Evolutionary conservation across 345 rosid species (phyloP).

Genomic region (Murraya koenigii): DNA sequence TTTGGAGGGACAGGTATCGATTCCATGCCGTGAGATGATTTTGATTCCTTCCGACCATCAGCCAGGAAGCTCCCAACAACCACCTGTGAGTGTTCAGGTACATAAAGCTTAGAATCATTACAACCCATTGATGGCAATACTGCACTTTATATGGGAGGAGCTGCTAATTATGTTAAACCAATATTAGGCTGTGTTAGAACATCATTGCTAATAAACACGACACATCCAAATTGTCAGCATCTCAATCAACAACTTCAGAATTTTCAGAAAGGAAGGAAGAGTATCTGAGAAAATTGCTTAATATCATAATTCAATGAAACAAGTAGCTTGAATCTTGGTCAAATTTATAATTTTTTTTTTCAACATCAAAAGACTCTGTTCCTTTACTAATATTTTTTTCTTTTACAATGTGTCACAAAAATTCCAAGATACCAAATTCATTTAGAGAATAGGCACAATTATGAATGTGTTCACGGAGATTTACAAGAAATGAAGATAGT

Average conservation of each 20-base stretch:
- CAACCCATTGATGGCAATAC: background rate
- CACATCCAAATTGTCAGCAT: background rate
- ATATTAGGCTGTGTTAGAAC: background rate
- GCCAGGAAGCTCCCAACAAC: conserved; percentile 66
- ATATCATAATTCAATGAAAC: background rate
- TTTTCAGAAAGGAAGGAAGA: background rate
- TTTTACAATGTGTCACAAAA: background rate
- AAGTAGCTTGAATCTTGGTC: background rate
- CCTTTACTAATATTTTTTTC: background rate
- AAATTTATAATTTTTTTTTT: too few relatives aligned
- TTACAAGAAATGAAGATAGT: background rate
- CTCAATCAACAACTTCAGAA: background rate
- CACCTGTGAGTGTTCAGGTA: conserved; percentile 32
- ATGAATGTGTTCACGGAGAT: background rate
- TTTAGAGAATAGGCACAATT: background rate
- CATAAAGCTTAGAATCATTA: background rate
- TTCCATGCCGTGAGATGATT: conserved; percentile 35
- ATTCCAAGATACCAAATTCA: background rate
- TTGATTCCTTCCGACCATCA: conserved; percentile 48
- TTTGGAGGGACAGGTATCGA: conserved; percentile 16
- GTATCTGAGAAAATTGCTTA: background rate
- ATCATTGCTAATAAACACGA: background rate
- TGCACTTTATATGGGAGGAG: background rate
- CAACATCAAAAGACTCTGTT: background rate
- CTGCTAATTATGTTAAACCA: background rate